A percentile compares a stretch with the other conserved stretches of the same genome.
These are phyloP conservation scores for Populus hybrid DNA, from an alignment of 441 rosid genomes.

Conservation along the genomic window DNA sequence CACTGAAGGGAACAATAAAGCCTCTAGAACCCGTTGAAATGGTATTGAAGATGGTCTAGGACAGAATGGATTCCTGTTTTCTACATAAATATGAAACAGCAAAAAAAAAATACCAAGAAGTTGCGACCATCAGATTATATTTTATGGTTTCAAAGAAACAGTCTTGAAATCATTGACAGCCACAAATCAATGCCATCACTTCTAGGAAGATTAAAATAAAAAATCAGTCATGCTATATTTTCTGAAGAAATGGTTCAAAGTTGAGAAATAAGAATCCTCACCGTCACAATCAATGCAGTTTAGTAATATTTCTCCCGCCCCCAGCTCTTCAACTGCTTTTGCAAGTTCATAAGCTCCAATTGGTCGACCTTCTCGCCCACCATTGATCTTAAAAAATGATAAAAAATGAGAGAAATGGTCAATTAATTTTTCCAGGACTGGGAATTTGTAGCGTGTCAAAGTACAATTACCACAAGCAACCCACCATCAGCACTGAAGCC, in stretches of 20 bases:
- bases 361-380: conserved; percentile 96
- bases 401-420: background rate
- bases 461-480: background rate
- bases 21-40: background rate
- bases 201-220: background rate
- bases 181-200: background rate
- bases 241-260: background rate
- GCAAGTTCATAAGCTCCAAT: conserved; percentile 98
- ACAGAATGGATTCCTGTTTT: background rate
- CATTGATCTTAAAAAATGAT: conserved; percentile 56
- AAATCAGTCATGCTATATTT: background rate
- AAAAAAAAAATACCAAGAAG: too few relatives aligned
- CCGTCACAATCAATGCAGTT: conserved; percentile 99
- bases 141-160: background rate
- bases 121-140: background rate
- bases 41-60: background rate
- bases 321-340: conserved; percentile 87
- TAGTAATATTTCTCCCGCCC: conserved; percentile 93
- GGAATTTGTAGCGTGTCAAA: background rate
- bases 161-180: background rate
- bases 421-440: background rate
- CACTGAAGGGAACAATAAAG: background rate
- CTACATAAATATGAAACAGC: background rate
- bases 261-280: conserved; percentile 16
- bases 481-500: background rate